These are phyloP conservation scores for Alternaria ethzedia DNA, from an alignment of 2,329 filamentous ascomycete genomes.

Conservation along the genomic window DNA sequence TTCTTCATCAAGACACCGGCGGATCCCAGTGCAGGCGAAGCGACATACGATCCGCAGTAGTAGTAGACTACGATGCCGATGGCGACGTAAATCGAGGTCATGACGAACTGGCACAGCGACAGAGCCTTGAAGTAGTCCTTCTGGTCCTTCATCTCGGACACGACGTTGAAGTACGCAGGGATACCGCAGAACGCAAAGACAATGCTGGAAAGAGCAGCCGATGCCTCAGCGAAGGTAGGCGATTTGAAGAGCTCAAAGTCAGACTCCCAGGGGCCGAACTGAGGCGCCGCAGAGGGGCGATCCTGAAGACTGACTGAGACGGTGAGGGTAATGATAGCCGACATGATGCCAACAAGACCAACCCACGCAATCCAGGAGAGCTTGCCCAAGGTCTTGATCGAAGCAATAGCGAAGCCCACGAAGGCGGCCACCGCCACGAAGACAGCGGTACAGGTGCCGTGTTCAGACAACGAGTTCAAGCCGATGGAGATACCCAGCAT, in stretches of 20 bases:
- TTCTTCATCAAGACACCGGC: slow-evolving; percentile 64
- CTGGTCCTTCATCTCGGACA: slow-evolving; percentile 68
- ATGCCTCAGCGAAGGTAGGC: slow-evolving; percentile 23
- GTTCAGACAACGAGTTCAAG: slow-evolving; percentile 60
- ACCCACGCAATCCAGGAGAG: slow-evolving; percentile 36
- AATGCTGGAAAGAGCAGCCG: slow-evolving; percentile 29
- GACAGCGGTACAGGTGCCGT: slow-evolving; percentile 69
- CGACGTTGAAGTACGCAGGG: slow-evolving; percentile 71
- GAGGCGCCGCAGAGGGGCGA: slow-evolving; percentile 31
- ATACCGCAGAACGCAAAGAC: slow-evolving; percentile 57
- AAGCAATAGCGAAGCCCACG: slow-evolving; percentile 55
- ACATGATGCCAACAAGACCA: slow-evolving; percentile 29
- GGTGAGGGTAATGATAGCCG: slow-evolving; percentile 30
- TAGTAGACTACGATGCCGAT: slow-evolving; percentile 72
- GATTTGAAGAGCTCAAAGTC: slow-evolving; percentile 27
- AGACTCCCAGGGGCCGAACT: slow-evolving; percentile 26
- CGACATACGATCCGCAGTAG: slow-evolving; percentile 67
- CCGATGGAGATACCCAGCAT: slow-evolving; percentile 59
- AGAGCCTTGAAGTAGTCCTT: slow-evolving; percentile 64
- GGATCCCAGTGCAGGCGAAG: slow-evolving; percentile 70
- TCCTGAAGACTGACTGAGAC: slow-evolving; percentile 35
- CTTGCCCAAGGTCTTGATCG: slow-evolving; percentile 52
- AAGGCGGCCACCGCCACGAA: slow-evolving; percentile 66
- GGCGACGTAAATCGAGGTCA: slow-evolving; percentile 68
- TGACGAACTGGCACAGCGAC: slow-evolving; percentile 63